Evolutionary conservation across 768 basidiomycete genomes (phyloP).

Genomic region (Tricholoma hemisulphureum): DNA sequence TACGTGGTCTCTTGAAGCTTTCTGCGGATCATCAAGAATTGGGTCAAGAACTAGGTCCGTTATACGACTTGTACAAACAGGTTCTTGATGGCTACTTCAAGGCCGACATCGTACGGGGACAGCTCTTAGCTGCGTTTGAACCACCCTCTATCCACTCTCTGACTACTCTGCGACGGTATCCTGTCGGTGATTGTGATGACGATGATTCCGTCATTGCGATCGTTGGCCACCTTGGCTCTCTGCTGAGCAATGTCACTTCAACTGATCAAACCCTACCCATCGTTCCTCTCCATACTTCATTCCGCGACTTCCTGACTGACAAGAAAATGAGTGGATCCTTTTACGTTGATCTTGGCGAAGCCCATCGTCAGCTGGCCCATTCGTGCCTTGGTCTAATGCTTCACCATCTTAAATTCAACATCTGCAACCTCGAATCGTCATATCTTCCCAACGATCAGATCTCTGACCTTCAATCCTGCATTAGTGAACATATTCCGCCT

Average conservation of each 20-base stretch:
- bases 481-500: background rate
- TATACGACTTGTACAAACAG: background rate
- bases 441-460: background rate
- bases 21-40: background rate
- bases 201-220: background rate
- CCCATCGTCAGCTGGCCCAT: background rate
- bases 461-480: background rate
- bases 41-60: background rate
- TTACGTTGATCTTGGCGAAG: background rate
- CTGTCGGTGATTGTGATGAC: background rate
- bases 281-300: background rate
- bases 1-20: background rate
- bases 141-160: background rate
- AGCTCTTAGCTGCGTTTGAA: background rate
- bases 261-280: background rate
- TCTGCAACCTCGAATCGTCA: background rate
- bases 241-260: background rate
- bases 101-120: background rate
- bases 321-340: background rate
- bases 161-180: background rate
- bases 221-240: background rate
- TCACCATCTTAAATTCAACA: background rate
- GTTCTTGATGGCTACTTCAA: background rate
- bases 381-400: background rate
- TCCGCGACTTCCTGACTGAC: background rate